Evolutionary conservation across 2,329 filamentous ascomycete species (phyloP), one percentile per base, ranked within the genome.

Genomic region (Talaromyces sp.): DNA sequence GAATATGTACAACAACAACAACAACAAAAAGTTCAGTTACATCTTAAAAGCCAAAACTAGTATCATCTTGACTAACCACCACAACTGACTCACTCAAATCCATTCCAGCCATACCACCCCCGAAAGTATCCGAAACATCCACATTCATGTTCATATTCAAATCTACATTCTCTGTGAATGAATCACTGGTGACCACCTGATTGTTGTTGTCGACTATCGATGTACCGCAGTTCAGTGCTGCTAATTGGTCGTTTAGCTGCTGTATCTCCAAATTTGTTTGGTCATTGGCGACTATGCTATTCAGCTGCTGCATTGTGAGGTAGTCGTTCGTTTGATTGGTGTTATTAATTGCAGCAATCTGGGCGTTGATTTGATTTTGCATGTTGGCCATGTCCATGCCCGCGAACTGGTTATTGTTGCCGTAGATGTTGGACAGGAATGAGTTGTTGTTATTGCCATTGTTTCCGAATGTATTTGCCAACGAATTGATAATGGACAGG

Each of bases 211-310:
- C 49, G 11, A 11, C 9, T 5, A 13, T 46, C 26, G 24, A 29
- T 9, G 49, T 29, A 52, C 14, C 24, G 14, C 13, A 51, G 26
- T 52, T 58, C 7, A 61, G 51, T 19, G 55, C 38, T 14, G 59
- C 59, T 2, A 61, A 14, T 52, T 61, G 55, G 21, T 51, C 56
- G 49, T 61, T 61, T 26, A 58, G 27, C 13, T 57, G 49, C 31
- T 61, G 50, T 4, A 61, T 17, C 38, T 61, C n/a, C 17, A 58
- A 26, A 9, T 50, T 59, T 21, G 58, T 8, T 38, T 59, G 43
- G n/a, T 21, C 21, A 24, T 46, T 24, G 6, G n/a, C 43, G 14
- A n/a, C 17, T 17, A 38, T 38, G 9, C 19, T 46, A 17, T 19
- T 24, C 19, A 46, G 11, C 11, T 46, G 43, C 43, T 46, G 43